A percentile compares a stretch with the other conserved stretches of the same genome.
Conservation (phyloP, 2,329 filamentous ascomycete species). For the Talaromyces sp. region DNA sequence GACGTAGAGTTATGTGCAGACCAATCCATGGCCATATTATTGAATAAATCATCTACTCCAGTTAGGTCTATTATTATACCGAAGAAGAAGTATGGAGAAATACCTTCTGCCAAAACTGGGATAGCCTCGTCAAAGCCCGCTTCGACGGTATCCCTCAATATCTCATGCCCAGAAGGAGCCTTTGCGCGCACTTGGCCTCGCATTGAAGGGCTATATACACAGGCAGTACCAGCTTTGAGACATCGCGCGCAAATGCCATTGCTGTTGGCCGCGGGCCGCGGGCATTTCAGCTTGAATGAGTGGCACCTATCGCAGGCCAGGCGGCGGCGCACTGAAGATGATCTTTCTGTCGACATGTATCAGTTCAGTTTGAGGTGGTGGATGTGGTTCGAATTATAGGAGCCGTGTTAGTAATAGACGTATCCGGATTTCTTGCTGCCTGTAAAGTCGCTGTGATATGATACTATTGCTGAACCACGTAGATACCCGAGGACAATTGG, state of each 20-base stretch:
- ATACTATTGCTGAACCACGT: background rate
- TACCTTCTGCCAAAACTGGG: conserved; percentile 1
- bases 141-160: background rate
- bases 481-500: background rate
- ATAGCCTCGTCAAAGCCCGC: background rate
- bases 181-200: conserved; percentile 8
- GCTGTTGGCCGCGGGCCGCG: background rate
- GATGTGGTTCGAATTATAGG: too few relatives aligned
- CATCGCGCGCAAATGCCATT: conserved; percentile 5
- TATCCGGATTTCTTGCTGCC: background rate
- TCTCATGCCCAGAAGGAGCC: background rate
- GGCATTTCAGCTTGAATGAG: conserved; percentile 10
- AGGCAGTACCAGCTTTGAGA: conserved; percentile 2
- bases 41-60: conserved; percentile 5
- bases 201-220: conserved; percentile 10
- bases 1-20: background rate
- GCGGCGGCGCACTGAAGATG: conserved; percentile 2
- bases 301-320: conserved; percentile 11
- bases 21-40: conserved; percentile 6
- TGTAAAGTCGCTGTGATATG: background rate
- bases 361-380: background rate
- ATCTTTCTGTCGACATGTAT: conserved; percentile 3
- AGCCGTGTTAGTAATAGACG: background rate
- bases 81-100: background rate
- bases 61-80: background rate